Conservation (phyloP, 352 stramenopile species). For the Globisporangium irregulare region DNA sequence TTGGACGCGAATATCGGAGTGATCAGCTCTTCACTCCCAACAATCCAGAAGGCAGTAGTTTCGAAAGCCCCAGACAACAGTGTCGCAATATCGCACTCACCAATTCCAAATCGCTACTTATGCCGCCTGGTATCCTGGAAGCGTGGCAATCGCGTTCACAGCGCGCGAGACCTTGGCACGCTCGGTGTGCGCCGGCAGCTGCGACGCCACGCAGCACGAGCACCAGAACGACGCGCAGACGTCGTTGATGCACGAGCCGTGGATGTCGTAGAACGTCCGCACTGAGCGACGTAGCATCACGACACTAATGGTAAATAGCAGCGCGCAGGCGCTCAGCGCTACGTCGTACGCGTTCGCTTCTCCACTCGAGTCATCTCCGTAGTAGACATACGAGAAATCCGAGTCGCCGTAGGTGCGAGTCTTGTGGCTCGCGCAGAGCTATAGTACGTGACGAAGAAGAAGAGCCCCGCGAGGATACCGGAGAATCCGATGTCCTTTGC, state of each 20-base stretch:
- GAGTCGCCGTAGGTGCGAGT: no score
- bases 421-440: no score
- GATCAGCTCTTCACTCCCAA: neutral
- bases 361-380: no score
- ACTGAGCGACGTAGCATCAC: neutral
- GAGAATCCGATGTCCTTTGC: no score
- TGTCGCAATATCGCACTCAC: neutral
- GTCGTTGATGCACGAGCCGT: slow-evolving; percentile 15
- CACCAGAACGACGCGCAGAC: slow-evolving; percentile 19
- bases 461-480: no score
- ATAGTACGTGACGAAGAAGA: no score
- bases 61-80: neutral
- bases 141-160: slow-evolving; percentile 13
- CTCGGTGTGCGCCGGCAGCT: slow-evolving; percentile 26
- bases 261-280: slow-evolving; percentile 17
- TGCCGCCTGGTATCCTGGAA: slow-evolving; percentile 1
- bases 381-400: no score
- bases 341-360: no score
- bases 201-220: slow-evolving; percentile 24
- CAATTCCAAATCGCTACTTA: neutral
- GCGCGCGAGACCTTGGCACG: slow-evolving; percentile 10
- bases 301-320: neutral
- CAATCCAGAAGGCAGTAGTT: neutral
- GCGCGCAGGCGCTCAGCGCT: neutral
- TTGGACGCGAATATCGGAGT: neutral